These are phyloP conservation scores for Raphanus sativus DNA, from an alignment of 345 rosid species.

Conservation along the genomic window DNA sequence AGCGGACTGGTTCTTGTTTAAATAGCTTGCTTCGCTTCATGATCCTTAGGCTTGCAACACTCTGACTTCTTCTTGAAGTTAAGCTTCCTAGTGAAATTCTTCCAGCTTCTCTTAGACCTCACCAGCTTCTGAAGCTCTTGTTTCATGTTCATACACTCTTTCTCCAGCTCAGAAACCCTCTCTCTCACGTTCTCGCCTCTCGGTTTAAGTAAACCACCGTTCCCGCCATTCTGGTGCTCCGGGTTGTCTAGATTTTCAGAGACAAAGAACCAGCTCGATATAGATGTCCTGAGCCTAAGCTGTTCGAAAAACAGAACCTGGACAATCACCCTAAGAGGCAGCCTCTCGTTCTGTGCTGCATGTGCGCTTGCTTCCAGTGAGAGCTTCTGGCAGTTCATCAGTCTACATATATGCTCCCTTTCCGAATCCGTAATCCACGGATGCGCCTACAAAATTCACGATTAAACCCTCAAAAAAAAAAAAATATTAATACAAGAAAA, in stretches of 20 bases:
- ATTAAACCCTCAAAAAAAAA: background rate
- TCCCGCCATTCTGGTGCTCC: constrained; percentile 40
- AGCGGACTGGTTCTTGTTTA: constrained; percentile 12
- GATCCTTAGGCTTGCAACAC: constrained; percentile 39
- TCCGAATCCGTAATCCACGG: constrained; percentile 76
- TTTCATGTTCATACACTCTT: constrained; percentile 66
- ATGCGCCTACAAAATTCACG: constrained; percentile 54
- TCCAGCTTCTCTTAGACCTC: constrained; percentile 62
- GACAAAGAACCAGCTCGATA: constrained; percentile 71
- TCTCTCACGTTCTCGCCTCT: constrained; percentile 48
- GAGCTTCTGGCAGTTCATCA: constrained; percentile 81
- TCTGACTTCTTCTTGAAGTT: constrained; percentile 56
- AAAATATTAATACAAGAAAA: background rate
- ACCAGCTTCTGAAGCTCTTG: constrained; percentile 61
- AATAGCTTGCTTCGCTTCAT: constrained; percentile 29
- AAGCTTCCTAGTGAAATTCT: constrained; percentile 49
- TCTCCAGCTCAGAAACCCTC: constrained; percentile 63
- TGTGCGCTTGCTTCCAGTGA: constrained; percentile 84
- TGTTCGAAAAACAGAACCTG: constrained; percentile 84
- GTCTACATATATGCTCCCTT: constrained; percentile 73
- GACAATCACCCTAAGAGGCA: constrained; percentile 73
- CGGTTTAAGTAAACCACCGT: constrained; percentile 28
- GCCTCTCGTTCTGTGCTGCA: constrained; percentile 82
- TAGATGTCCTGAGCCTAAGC: constrained; percentile 66
- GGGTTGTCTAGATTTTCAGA: constrained; percentile 62